Conservation (phyloP, 345 rosid genomes). For the Boechera retrofracta region DNA sequence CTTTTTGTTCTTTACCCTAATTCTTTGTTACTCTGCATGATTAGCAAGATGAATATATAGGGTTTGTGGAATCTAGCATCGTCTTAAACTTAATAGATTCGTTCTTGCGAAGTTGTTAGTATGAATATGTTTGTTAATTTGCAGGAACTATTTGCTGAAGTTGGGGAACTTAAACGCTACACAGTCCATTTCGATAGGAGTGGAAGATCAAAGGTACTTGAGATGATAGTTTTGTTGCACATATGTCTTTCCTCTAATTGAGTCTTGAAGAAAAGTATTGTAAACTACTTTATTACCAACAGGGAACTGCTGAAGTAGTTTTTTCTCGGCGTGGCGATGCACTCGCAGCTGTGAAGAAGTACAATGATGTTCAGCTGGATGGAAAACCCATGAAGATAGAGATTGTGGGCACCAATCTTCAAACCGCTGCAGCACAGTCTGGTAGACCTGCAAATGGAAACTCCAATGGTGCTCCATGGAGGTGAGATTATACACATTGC, state of each 20-base stretch:
- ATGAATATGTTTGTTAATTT: not conserved
- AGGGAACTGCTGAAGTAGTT: conserved; percentile 98
- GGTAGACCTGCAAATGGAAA: conserved; percentile 46
- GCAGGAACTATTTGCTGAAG: conserved; percentile 89
- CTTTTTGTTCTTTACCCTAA: not conserved
- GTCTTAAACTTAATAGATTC: not conserved
- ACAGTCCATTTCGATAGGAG: conserved; percentile 86
- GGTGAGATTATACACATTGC: conserved; percentile 47
- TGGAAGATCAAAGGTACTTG: conserved; percentile 94
- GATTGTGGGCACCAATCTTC: conserved; percentile 76
- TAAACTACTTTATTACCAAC: conserved; percentile 44
- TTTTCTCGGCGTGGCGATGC: conserved; percentile 79
- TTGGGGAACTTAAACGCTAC: conserved; percentile 89
- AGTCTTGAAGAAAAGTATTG: conserved; percentile 10
- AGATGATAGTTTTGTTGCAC: conserved; percentile 45
- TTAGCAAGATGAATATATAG: not conserved
- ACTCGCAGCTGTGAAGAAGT: conserved; percentile 83
- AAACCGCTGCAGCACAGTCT: conserved; percentile 57
- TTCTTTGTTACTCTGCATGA: conserved; percentile 1
- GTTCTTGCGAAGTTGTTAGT: not conserved
- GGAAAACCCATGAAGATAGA: conserved; percentile 97
- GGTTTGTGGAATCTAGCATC: conserved; percentile 3
- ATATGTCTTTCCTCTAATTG: not conserved
- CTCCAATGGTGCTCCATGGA: conserved; percentile 57
- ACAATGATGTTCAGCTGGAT: conserved; percentile 93